Conservation (phyloP, 2,329 filamentous ascomycete genomes). For the Microdochium trichocladiopsis region DNA sequence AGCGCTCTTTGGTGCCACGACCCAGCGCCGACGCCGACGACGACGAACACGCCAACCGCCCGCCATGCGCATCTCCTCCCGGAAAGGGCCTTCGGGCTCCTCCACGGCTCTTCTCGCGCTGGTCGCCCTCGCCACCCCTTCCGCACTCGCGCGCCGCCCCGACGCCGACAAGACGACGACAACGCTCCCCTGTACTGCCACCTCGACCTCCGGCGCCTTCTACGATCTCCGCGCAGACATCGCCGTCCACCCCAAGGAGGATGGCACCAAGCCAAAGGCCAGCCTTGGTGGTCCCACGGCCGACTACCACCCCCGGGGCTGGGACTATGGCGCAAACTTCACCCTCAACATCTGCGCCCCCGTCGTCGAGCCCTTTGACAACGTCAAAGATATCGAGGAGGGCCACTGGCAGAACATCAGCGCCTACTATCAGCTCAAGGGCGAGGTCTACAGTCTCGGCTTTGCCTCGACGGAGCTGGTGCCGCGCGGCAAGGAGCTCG, state of each 20-base stretch:
- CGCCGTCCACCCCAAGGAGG: constrained; percentile 32
- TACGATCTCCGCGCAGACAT: constrained; percentile 51
- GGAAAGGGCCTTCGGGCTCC: constrained; percentile 7
- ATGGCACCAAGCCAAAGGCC: constrained; percentile 32
- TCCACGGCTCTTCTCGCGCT: constrained; percentile 13
- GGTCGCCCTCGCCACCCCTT: constrained; percentile 26
- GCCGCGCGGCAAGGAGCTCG: constrained; percentile 64
- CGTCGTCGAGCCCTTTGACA: constrained; percentile 59
- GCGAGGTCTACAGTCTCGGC: constrained; percentile 69
- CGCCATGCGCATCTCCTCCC: constrained; percentile 17
- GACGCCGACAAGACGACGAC: constrained; percentile 32
- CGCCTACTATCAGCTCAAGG: constrained; percentile 64
- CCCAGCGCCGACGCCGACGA: too few relatives aligned
- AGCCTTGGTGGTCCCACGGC: constrained; percentile 30
- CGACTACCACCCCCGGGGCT: constrained; percentile 61
- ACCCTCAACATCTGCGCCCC: constrained; percentile 76
- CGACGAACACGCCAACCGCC: background rate
- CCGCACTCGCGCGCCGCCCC: constrained; percentile 19
- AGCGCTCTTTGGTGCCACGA: too few relatives aligned
- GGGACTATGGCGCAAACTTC: constrained; percentile 75
- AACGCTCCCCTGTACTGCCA: constrained; percentile 45
- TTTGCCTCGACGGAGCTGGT: constrained; percentile 47
- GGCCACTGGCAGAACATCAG: constrained; percentile 64
- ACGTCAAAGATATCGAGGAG: constrained; percentile 58
- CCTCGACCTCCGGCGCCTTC: constrained; percentile 48